Base-by-base conservation (phyloP, 331 rosid genomes). In the Quercus phellos region DNA sequence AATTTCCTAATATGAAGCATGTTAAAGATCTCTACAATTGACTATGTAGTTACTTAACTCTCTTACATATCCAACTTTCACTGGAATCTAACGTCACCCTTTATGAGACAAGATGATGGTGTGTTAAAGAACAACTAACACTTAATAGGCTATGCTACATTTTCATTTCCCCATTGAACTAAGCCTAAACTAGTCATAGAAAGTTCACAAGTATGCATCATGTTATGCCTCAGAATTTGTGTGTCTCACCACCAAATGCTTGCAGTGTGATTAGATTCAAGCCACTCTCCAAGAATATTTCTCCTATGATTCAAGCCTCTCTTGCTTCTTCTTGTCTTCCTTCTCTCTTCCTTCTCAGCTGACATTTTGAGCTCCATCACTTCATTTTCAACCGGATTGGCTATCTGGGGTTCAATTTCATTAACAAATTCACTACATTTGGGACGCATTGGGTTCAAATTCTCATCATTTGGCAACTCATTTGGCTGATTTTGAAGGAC, bases 221-320 rank as follows among this genome's bases (percentile, higher is more conserved):
- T 2, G 64, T 58, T 7, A 58, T 17, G 50, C 7, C 9, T 26
- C 24, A 32, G 5, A 30, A 66, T 66, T 34, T 66, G 16, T 8
- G n/a, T 29, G 34, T 64, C 51, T 30, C 51, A 35, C 6, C 43
- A 35, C 43, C 43, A 35, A 35, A 6, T 35, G 43, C 43, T 35
- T 35, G 43, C 43, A 35, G 43, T 35, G 6, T 35, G 43, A 35
- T 35, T 35, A 51, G 42, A 60, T 76, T 74, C 80, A 77, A 55
- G 13, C 74, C 89, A 35, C 72, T 78, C 86, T 29, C 76, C 88
- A 43, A 70, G 34, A 22, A 77, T 72, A 72, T 51, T 68, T 32
- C 85, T 70, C 58, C 19, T 77, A 2, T 38, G 22, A 27, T 58
- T 70, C 68, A 29, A 26, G 30, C 56, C 54, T 53, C 53, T 79